Percentiles rank a stretch among this genome's conserved stretches.
Conservation (phyloP, 352 stramenopile genomes). For the Pelagophyceae sp. region DNA sequence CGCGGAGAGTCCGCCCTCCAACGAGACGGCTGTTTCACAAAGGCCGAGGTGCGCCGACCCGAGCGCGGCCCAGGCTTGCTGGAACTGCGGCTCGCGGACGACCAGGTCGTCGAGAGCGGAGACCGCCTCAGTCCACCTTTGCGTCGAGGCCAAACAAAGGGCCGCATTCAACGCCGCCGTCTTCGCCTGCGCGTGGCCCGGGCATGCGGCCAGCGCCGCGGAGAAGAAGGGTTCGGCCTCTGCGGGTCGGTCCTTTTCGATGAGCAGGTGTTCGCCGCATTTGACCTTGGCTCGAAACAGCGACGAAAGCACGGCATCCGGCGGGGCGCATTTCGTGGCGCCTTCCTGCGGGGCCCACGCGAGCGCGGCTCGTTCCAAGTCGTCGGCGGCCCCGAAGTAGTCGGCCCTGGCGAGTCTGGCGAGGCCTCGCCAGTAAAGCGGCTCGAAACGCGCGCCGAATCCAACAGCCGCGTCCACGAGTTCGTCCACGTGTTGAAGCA, state of each 20-base stretch:
- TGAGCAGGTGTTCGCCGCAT: not conserved
- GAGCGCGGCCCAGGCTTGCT: not conserved
- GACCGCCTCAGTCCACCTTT: not conserved
- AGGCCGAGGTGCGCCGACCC: not conserved
- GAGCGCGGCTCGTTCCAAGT: not conserved
- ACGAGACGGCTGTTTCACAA: too few relatives aligned
- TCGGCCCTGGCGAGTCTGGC: not conserved
- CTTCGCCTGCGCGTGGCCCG: not conserved
- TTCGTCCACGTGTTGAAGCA: too few relatives aligned
- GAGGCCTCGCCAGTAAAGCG: slow-evolving; percentile 3
- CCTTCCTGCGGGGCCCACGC: not conserved
- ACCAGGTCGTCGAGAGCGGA: not conserved
- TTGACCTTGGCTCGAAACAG: not conserved
- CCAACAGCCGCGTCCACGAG: too few relatives aligned
- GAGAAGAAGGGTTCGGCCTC: not conserved
- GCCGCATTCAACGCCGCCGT: not conserved
- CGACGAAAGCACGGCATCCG: not conserved
- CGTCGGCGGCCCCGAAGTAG: not conserved
- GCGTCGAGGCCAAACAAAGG: not conserved
- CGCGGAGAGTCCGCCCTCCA: too few relatives aligned
- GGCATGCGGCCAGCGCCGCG: not conserved
- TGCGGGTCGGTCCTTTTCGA: not conserved
- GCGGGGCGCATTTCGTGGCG: not conserved
- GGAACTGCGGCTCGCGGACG: not conserved
- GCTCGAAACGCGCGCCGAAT: too few relatives aligned